Evolutionary conservation across 2,329 filamentous ascomycete genomes (phyloP).

Genomic region (Didymella glomerata): DNA sequence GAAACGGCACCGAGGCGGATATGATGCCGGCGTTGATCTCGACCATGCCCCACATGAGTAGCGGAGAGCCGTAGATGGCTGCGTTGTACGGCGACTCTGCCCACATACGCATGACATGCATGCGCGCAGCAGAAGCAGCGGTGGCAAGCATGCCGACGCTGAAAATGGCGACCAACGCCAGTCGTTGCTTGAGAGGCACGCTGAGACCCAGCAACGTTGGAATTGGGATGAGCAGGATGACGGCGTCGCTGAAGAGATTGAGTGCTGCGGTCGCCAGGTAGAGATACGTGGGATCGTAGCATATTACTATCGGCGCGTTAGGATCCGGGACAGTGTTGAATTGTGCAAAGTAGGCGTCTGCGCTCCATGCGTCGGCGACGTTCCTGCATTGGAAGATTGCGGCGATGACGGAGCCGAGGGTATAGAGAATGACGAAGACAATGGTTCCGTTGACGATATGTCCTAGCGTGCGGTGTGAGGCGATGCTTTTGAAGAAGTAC

Average conservation of each 20-base stretch:
- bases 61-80: slow-evolving; percentile 43
- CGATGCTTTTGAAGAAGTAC: slow-evolving; percentile 49
- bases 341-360: slow-evolving; percentile 41
- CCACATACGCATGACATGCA: slow-evolving; percentile 51
- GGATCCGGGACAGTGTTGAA: slow-evolving; percentile 38
- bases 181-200: slow-evolving; percentile 59
- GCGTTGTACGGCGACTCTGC: slow-evolving; percentile 48
- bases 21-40: slow-evolving; percentile 59
- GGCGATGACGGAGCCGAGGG: slow-evolving; percentile 39
- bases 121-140: slow-evolving; percentile 46
- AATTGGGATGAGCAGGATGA: slow-evolving; percentile 57
- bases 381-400: slow-evolving; percentile 47
- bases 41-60: slow-evolving; percentile 58
- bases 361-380: slow-evolving; percentile 40
- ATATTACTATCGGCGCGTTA: slow-evolving; percentile 34
- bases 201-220: slow-evolving; percentile 57
- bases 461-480: slow-evolving; percentile 45
- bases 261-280: slow-evolving; percentile 51
- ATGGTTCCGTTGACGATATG: slow-evolving; percentile 42
- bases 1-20: slow-evolving; percentile 56
- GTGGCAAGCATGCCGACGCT: slow-evolving; percentile 49
- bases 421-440: slow-evolving; percentile 43
- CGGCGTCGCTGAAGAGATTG: slow-evolving; percentile 54
- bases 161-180: slow-evolving; percentile 58
- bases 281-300: slow-evolving; percentile 44